Evolutionary conservation across 441 rosid genomes (phyloP).

Genomic region (Adansonia gregorii): DNA sequence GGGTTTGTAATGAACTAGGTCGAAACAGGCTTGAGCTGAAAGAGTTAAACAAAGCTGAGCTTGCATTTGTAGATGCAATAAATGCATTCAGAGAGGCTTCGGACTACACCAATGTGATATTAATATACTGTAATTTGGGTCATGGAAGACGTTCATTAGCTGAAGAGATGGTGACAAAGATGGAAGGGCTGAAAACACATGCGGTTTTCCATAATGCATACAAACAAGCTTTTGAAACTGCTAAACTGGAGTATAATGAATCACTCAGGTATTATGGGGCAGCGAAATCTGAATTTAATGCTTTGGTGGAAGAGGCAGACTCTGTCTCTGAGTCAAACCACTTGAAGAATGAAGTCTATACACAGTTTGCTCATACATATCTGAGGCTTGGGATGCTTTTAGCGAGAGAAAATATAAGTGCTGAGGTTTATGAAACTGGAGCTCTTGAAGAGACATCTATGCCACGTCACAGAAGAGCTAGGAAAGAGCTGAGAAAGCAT

Average conservation of each 20-base stretch:
- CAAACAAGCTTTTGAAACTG: slow-evolving; percentile 64
- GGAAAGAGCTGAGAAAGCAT: slow-evolving; percentile 56
- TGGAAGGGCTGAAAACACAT: slow-evolving; percentile 58
- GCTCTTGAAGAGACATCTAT: slow-evolving; percentile 42
- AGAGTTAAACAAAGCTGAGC: slow-evolving; percentile 75
- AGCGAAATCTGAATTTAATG: slow-evolving; percentile 68
- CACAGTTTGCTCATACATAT: slow-evolving; percentile 85
- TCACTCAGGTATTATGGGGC: slow-evolving; percentile 76
- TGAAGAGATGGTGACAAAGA: slow-evolving; percentile 80
- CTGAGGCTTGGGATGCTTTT: slow-evolving; percentile 90
- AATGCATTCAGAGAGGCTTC: slow-evolving; percentile 73
- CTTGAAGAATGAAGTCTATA: slow-evolving; percentile 68
- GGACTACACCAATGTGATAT: slow-evolving; percentile 75
- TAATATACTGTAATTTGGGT: slow-evolving; percentile 86
- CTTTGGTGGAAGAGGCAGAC: slow-evolving; percentile 39
- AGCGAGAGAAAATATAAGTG: slow-evolving; percentile 67
- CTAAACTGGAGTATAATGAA: slow-evolving; percentile 74
- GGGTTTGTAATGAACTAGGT: slow-evolving; percentile 93
- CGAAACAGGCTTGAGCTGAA: slow-evolving; percentile 72
- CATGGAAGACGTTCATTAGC: slow-evolving; percentile 93
- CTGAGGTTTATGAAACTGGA: slow-evolving; percentile 58
- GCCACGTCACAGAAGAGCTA: slow-evolving; percentile 38
- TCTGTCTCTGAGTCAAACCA: slow-evolving; percentile 44
- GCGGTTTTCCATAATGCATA: slow-evolving; percentile 48
- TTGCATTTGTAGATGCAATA: slow-evolving; percentile 80